Conservation (phyloP, 2,329 filamentous ascomycete genomes). For the Neonectria hederae region DNA sequence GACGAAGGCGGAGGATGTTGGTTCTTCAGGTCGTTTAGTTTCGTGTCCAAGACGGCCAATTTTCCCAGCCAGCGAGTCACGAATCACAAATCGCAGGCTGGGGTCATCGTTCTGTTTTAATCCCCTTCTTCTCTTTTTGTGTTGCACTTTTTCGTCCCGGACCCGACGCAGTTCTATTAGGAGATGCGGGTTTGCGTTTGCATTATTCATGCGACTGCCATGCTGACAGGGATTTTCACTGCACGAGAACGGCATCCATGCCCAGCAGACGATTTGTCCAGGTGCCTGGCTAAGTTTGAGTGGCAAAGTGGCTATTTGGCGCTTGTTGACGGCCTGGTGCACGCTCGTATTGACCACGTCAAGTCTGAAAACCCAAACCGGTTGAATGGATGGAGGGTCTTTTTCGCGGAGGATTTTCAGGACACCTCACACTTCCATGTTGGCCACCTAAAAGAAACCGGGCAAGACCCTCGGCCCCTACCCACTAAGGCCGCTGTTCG, state of each 20-base stretch:
- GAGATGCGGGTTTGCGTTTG: slow-evolving; percentile 20
- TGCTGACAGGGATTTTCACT: slow-evolving; percentile 30
- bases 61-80: background rate
- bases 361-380: too few species aligned
- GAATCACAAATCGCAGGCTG: background rate
- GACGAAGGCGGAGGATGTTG: slow-evolving; percentile 5
- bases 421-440: background rate
- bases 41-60: slow-evolving; percentile 5
- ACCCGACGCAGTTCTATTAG: slow-evolving; percentile 4
- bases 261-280: slow-evolving; percentile 4
- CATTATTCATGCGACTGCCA: slow-evolving; percentile 31
- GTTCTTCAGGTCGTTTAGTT: slow-evolving; percentile 1
- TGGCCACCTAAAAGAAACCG: too few species aligned
- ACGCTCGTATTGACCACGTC: background rate
- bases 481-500: background rate
- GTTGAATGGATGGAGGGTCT: background rate
- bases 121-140: slow-evolving; percentile 2
- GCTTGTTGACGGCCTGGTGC: slow-evolving; percentile 4
- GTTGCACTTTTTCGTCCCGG: slow-evolving; percentile 7
- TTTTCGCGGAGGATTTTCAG: background rate
- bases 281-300: background rate
- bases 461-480: background rate
- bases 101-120: slow-evolving; percentile 4
- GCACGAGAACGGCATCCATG: slow-evolving; percentile 13
- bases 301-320: background rate